Conservation (phyloP, 2,329 filamentous ascomycete species). For the Aspergillus hortae region DNA sequence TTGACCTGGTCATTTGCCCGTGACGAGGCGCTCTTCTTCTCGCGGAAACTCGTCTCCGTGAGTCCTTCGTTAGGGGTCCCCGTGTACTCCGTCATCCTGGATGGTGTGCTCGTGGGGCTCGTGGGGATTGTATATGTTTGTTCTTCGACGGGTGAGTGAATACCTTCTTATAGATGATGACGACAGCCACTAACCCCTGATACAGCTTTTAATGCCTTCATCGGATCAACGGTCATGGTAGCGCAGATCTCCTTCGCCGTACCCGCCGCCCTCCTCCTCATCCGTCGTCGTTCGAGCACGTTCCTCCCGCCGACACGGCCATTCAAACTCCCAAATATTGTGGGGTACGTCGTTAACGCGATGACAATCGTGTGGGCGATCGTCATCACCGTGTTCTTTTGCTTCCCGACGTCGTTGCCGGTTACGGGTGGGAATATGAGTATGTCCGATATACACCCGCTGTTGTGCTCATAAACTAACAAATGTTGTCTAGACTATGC, state of each 20-base stretch:
- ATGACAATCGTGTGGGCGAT: constrained; percentile 18
- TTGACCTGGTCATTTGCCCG: constrained; percentile 33
- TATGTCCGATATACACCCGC: constrained; percentile 5
- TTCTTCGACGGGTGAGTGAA: constrained; percentile 15
- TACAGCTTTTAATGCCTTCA: constrained; percentile 22
- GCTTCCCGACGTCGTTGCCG: constrained; percentile 15
- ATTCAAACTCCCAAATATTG: constrained; percentile 11
- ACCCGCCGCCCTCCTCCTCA: constrained; percentile 15
- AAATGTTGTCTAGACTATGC: constrained; percentile 15
- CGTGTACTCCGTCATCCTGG: constrained; percentile 13
- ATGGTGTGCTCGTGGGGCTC: constrained; percentile 14
- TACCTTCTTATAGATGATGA: neutral
- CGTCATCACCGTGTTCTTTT: constrained; percentile 18
- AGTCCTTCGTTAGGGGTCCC: constrained; percentile 13
- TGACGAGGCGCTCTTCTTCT: constrained; percentile 29
- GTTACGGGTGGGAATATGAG: constrained; percentile 22
- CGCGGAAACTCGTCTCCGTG: constrained; percentile 11
- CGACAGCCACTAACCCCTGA: neutral
- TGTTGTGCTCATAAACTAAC: neutral
- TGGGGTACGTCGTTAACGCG: constrained; percentile 15
- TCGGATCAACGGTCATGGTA: constrained; percentile 19
- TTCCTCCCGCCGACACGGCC: constrained; percentile 14
- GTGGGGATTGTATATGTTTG: constrained; percentile 21
- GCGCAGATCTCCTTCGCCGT: constrained; percentile 22
- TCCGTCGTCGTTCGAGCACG: constrained; percentile 7